A percentile compares a stretch with the other conserved stretches of the same genome.
Evolutionary conservation across 306 rosid genomes (phyloP).

Genomic region (Quillaja saponaria): DNA sequence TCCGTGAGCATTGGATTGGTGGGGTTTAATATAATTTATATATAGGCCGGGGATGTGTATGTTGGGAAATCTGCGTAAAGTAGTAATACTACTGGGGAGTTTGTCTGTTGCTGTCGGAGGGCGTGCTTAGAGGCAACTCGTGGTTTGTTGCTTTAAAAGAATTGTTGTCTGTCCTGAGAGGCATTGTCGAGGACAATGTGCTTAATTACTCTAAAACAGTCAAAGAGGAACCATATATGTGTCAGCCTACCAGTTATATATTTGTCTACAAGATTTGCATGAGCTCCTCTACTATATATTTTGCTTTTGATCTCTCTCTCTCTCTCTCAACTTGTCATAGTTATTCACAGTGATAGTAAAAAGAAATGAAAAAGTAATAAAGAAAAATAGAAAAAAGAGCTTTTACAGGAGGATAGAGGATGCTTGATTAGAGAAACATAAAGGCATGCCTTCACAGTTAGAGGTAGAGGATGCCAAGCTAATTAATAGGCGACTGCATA

Average conservation of each 20-base stretch:
- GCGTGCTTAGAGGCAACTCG: constrained; percentile 44
- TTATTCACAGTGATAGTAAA: neutral
- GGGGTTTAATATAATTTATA: constrained; percentile 23
- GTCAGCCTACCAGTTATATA: constrained; percentile 20
- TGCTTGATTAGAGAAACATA: too few relatives aligned
- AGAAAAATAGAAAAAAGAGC: too few relatives aligned
- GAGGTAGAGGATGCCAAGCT: constrained; percentile 8
- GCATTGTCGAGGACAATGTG: constrained; percentile 11
- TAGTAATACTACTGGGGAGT: constrained; percentile 21
- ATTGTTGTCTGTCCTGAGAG: constrained; percentile 43
- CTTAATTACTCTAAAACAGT: neutral
- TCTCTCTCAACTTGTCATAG: too few relatives aligned
- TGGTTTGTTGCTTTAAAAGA: constrained; percentile 34
- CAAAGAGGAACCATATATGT: constrained; percentile 2
- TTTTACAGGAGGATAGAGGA: too few relatives aligned
- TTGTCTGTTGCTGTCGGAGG: constrained; percentile 57
- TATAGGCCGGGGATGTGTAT: neutral
- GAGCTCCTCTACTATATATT: too few relatives aligned
- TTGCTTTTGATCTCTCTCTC: too few relatives aligned
- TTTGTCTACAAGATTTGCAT: constrained; percentile 9
- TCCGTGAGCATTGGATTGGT: neutral
- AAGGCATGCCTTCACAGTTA: too few relatives aligned
- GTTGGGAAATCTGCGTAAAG: constrained; percentile 16
- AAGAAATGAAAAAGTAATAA: neutral
- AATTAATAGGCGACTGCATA: constrained; percentile 44